Base-by-base conservation (phyloP, 305 asterid genomes). In the Fraxinus sp. region DNA sequence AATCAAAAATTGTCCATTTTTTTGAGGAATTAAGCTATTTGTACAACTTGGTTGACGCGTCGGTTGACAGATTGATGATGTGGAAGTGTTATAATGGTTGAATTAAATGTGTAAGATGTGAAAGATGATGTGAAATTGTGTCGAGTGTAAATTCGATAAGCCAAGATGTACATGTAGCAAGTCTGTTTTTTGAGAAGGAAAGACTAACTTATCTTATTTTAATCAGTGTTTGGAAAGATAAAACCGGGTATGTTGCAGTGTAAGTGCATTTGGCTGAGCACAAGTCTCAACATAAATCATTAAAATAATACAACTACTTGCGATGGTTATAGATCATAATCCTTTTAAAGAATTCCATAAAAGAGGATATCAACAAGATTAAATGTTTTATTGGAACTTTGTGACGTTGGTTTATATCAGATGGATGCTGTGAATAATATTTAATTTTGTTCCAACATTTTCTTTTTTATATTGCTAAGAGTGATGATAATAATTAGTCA, bases 401-500 rank as follows among this genome's bases (percentile, higher is more conserved):
- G 30, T 84, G 55, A 18, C 26, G 8, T 33, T 13, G 74, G 68
- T 59, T 33, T 16, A 70, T 30, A 22, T 24, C 71, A 30, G 52
- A 41, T 41, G 1, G 52, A 68, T 87, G 33, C 72, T 14, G 46
- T 33, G 57, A n/a, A 62, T 35, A 11, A 70, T n/a, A 39, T 64
- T 20, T 74, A 18, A 16, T 16, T 16, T 49, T 16, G 59, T 49
- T 49, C 59, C 7, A 49, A 49, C 59, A 13, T 44, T 13, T 49
- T 20, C 71, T 22, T 39, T 24, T 77, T 28, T 78, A 14, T 77
- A 14, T 1, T 49, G 4, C 59, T 3, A 37, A 57, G 7, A 14
- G 74, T 46, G 71, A 62, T 76, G 62, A 84, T 55, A 36, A 30
- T 76, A 71, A 75, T 72, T 5, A 10, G 55, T 80, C 68, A 64